Percentiles rank a stretch among this genome's conserved stretches.
Evolutionary conservation across 2,329 filamentous ascomycete genomes (phyloP).

Genomic region (Aspergillus sp.): DNA sequence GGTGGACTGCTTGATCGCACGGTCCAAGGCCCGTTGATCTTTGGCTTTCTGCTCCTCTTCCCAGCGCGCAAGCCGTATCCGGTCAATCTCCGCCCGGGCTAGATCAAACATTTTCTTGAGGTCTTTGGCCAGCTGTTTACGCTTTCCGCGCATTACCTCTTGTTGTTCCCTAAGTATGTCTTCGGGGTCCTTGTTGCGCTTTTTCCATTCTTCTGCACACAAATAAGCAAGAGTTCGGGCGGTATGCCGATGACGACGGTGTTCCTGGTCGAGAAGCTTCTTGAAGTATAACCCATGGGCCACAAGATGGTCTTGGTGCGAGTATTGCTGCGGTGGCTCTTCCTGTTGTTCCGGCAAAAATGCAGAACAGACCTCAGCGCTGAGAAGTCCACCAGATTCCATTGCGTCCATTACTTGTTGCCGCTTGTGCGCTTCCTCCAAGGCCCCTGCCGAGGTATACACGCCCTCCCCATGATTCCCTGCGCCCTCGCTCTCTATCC

Average conservation of each 20-base stretch:
- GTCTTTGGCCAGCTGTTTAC: conserved; percentile 69
- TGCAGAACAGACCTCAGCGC: conserved; percentile 66
- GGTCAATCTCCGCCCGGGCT: conserved; percentile 58
- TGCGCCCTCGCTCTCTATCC: conserved; percentile 57
- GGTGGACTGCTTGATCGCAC: conserved; percentile 53
- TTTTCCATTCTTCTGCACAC: conserved; percentile 44
- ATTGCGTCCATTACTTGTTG: conserved; percentile 70
- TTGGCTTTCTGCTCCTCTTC: conserved; percentile 55
- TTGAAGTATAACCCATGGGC: conserved; percentile 79
- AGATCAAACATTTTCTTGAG: conserved; percentile 62
- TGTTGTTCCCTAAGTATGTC: conserved; percentile 78
- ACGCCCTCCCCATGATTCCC: conserved; percentile 45
- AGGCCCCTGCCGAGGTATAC: conserved; percentile 60
- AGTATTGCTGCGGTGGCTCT: conserved; percentile 76
- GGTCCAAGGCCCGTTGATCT: conserved; percentile 55
- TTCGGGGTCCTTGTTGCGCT: conserved; percentile 54
- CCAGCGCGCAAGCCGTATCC: conserved; percentile 56
- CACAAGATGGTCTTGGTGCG: conserved; percentile 81
- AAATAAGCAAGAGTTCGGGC: conserved; percentile 73
- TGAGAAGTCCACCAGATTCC: conserved; percentile 73
- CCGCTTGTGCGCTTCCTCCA: conserved; percentile 68
- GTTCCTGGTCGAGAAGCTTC: conserved; percentile 75
- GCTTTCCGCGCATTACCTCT: conserved; percentile 65
- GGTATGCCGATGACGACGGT: conserved; percentile 69
- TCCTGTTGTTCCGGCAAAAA: conserved; percentile 72